phyloP scores from a whole-genome alignment of 306 rosid species.

The Trifolium repens region DNA sequence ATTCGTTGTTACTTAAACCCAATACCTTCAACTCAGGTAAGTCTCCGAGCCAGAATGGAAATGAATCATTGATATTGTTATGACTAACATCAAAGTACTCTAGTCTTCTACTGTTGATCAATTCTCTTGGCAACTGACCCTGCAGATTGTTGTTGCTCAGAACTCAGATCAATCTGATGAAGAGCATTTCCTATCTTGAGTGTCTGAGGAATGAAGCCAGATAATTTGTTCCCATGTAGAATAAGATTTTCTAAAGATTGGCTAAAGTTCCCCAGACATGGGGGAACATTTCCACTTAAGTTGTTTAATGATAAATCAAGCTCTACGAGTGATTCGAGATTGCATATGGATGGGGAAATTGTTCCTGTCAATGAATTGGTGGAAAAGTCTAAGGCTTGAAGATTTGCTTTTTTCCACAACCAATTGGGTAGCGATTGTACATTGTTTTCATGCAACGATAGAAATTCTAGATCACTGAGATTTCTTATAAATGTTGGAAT shows the following conservation, averaged over 20 bases:
- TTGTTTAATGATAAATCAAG: constrained; percentile 40
- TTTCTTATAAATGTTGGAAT: neutral
- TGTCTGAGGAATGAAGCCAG: constrained; percentile 31
- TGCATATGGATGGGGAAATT: constrained; percentile 37
- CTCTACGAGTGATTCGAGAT: constrained; percentile 7
- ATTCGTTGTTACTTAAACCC: constrained; percentile 4
- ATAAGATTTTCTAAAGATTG: neutral
- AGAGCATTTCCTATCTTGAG: neutral
- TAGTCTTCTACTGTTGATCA: constrained; percentile 16
- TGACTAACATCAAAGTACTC: constrained; percentile 37
- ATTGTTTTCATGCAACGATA: neutral
- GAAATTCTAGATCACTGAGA: neutral
- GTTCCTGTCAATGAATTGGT: constrained; percentile 21
- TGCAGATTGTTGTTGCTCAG: constrained; percentile 39
- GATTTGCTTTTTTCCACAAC: constrained; percentile 13
- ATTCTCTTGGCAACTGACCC: constrained; percentile 51
- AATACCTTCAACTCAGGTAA: constrained; percentile 42
- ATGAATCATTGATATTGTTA: constrained; percentile 36
- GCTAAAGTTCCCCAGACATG: constrained; percentile 42
- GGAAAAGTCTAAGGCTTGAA: neutral
- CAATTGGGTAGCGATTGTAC: constrained; percentile 27
- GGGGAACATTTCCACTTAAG: constrained; percentile 24
- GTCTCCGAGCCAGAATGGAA: constrained; percentile 55
- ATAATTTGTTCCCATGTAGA: constrained; percentile 18
- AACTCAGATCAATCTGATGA: constrained; percentile 4